phyloP scores from a whole-genome alignment of 345 rosid genomes.

The Nasturtium officinale region DNA sequence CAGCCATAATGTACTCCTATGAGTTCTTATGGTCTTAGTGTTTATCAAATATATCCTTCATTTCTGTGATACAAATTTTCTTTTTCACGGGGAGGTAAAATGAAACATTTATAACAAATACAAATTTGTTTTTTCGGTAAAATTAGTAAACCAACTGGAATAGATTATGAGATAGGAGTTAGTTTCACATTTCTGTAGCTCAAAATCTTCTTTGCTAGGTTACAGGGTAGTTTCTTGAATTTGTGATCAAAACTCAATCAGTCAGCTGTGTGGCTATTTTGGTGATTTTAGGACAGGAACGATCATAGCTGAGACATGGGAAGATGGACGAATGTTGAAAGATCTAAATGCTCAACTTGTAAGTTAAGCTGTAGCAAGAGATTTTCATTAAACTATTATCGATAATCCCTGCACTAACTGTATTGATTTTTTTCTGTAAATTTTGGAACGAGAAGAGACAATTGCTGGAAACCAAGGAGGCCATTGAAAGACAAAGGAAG shows the following conservation, averaged over 20 bases:
- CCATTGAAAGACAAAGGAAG: constrained; percentile 92
- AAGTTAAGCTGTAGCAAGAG: constrained; percentile 41
- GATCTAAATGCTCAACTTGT: constrained; percentile 95
- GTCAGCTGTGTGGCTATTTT: constrained; percentile 20
- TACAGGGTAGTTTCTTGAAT: background rate
- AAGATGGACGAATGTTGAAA: constrained; percentile 95
- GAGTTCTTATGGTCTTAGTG: constrained; percentile 15
- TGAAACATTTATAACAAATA: background rate
- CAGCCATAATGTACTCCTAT: constrained; percentile 23
- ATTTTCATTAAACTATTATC: constrained; percentile 12
- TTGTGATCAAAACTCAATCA: constrained; percentile 9
- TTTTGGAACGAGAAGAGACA: constrained; percentile 57
- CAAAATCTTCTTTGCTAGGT: constrained; percentile 18
- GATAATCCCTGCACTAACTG: constrained; percentile 1
- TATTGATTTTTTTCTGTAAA: constrained; percentile 28
- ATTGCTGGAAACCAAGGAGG: constrained; percentile 90
- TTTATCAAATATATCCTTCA: background rate
- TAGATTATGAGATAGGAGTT: background rate
- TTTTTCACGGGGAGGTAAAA: constrained; percentile 6
- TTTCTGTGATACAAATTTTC: too few relatives aligned
- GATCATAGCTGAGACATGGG: constrained; percentile 97
- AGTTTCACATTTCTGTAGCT: background rate
- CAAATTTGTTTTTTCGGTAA: background rate
- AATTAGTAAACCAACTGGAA: background rate
- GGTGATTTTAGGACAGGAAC: constrained; percentile 87